phyloP scores from a whole-genome alignment of 371 early-diverging fungal genomes.

The Rhizopus microsporus region DNA sequence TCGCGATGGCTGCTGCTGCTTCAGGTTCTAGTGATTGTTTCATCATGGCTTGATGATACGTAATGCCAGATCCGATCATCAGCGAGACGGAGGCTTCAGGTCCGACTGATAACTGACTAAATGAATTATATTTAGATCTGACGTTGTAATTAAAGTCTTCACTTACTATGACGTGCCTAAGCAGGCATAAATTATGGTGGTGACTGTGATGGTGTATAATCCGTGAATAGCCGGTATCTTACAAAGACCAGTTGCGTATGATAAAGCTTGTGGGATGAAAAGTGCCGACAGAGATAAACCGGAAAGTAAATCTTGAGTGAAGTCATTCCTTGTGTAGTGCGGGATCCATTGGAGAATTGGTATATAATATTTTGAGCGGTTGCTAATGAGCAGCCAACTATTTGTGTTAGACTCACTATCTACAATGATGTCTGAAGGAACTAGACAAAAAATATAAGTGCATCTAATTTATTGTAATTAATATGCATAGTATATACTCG shows the following conservation, averaged over 20 bases:
- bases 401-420: neutral
- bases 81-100: slow-evolving; percentile 89
- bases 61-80: slow-evolving; percentile 73
- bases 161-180: slow-evolving; percentile 79
- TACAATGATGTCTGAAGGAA: slow-evolving; percentile 8
- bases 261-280: slow-evolving; percentile 82
- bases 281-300: slow-evolving; percentile 82
- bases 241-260: slow-evolving; percentile 70
- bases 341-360: slow-evolving; percentile 87
- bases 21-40: slow-evolving; percentile 37
- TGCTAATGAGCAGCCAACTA: slow-evolving; percentile 15
- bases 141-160: neutral
- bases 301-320: slow-evolving; percentile 67
- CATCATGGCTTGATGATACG: slow-evolving; percentile 42
- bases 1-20: slow-evolving; percentile 55
- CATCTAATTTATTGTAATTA: neutral
- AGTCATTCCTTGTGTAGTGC: slow-evolving; percentile 50
- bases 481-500: neutral
- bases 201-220: slow-evolving; percentile 74
- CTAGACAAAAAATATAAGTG: neutral
- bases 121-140: slow-evolving; percentile 1
- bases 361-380: slow-evolving; percentile 77
- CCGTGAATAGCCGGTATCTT: slow-evolving; percentile 78
- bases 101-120: slow-evolving; percentile 79
- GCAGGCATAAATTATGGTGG: slow-evolving; percentile 75